Percentiles rank a stretch among this genome's conserved stretches.
Conservation (phyloP, 768 basidiomycete genomes). For the Mycena amicta region DNA sequence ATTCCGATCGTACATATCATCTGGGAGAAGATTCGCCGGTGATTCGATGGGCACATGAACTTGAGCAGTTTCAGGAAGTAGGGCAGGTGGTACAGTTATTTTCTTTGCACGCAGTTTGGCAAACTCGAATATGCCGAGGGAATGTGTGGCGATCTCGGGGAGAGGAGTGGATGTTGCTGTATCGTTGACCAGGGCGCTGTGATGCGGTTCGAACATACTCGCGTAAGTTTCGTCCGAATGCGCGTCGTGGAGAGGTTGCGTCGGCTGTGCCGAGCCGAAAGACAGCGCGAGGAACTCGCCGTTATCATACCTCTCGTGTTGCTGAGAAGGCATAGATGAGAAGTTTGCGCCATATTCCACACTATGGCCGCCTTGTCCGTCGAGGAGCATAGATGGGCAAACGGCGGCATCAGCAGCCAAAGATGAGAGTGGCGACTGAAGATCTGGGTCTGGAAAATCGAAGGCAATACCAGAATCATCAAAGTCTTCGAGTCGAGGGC, state of each 20-base stretch:
- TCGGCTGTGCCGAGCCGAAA: constrained; percentile 22
- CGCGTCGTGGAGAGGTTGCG: constrained; percentile 8
- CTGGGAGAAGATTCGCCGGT: constrained; percentile 34
- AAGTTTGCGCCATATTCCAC: too few relatives aligned
- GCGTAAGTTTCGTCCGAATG: constrained; percentile 12
- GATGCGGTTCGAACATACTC: constrained; percentile 15
- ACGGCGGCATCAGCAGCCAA: neutral
- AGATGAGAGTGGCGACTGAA: neutral
- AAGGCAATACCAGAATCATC: constrained; percentile 30
- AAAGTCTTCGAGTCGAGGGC: constrained; percentile 18
- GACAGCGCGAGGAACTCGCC: constrained; percentile 23
- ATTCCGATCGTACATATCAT: constrained; percentile 43
- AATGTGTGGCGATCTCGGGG: constrained; percentile 30
- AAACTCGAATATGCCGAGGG: constrained; percentile 40
- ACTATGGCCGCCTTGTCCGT: too few relatives aligned
- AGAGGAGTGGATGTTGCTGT: constrained; percentile 3
- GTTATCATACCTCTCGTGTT: too few relatives aligned
- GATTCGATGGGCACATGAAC: constrained; percentile 2
- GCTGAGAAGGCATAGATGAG: too few relatives aligned
- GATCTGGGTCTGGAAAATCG: constrained; percentile 3
- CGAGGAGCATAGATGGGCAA: too few relatives aligned
- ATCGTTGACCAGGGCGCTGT: constrained; percentile 15
- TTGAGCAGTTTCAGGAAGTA: neutral
- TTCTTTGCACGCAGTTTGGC: constrained; percentile 43
- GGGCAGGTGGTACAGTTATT: constrained; percentile 18